Evolutionary conservation across 1,284 basidiomycete species (phyloP).

Genomic region (Cutaneotrichosporon sp.): DNA sequence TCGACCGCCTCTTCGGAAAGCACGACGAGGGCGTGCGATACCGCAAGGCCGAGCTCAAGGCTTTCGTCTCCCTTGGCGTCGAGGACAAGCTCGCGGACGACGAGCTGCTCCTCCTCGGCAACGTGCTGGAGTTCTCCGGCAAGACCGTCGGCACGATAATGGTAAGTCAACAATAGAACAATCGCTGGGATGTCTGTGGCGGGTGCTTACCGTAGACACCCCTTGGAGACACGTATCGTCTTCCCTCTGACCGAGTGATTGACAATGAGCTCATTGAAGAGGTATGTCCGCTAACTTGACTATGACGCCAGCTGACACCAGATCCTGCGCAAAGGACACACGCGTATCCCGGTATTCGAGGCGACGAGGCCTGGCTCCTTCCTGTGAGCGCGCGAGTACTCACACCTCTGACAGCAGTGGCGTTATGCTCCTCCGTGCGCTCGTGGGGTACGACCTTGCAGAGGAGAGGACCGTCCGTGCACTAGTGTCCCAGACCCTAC

Average conservation of each 20-base stretch:
- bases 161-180: no score
- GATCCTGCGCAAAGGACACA: conserved; percentile 50
- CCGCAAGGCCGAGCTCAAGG: conserved; percentile 86
- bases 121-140: conserved; percentile 76
- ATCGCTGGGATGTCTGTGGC: no score
- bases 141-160: conserved; percentile 80
- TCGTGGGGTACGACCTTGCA: conserved; percentile 82
- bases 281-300: no score
- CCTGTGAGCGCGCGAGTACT: conserved; percentile 25
- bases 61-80: conserved; percentile 68
- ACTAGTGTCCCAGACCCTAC: conserved; percentile 72
- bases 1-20: conserved; percentile 56
- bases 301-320: not conserved
- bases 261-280: conserved; percentile 67
- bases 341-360: conserved; percentile 85
- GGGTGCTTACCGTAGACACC: conserved; percentile 47
- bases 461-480: conserved; percentile 69
- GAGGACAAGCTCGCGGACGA: conserved; percentile 81
- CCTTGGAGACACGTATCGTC: conserved; percentile 55
- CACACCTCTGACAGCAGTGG: conserved; percentile 20
- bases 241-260: conserved; percentile 55
- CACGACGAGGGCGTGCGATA: conserved; percentile 66
- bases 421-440: conserved; percentile 39
- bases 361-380: conserved; percentile 64
- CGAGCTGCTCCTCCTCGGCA: conserved; percentile 79